phyloP scores from a whole-genome alignment of 352 stramenopile genomes.

The Elongisporangium prolatum region DNA sequence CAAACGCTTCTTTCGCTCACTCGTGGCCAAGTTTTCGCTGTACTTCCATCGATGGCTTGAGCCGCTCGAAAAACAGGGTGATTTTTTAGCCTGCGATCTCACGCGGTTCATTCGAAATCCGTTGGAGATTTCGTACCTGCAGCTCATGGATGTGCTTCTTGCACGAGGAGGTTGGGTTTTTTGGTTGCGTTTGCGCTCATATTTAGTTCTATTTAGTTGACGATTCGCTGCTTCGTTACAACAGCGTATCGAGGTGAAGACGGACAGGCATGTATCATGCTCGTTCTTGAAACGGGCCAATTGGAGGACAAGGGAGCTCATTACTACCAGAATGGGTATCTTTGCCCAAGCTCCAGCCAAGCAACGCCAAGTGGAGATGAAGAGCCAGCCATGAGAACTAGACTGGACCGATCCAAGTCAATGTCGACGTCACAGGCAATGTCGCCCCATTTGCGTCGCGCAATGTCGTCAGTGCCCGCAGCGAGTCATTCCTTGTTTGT shows the following conservation, averaged over 20 bases:
- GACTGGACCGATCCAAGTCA: not conserved
- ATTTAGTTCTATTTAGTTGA: conserved; percentile 10
- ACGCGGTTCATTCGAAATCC: conserved; percentile 70
- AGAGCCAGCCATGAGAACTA: conserved; percentile 5
- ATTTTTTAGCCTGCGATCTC: conserved; percentile 60
- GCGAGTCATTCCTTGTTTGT: conserved; percentile 29
- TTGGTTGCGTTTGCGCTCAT: not conserved
- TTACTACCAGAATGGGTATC: conserved; percentile 75
- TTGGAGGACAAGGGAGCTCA: conserved; percentile 71
- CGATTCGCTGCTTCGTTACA: conserved; percentile 6
- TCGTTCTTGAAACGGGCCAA: conserved; percentile 72
- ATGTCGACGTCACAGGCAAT: not conserved
- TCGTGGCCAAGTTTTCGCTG: conserved; percentile 80
- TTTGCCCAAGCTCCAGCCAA: conserved; percentile 59
- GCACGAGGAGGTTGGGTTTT: conserved; percentile 65
- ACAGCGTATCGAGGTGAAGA: conserved; percentile 48
- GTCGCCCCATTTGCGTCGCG: not conserved
- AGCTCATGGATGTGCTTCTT: conserved; percentile 77
- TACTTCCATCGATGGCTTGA: conserved; percentile 81
- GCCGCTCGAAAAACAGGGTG: conserved; percentile 52
- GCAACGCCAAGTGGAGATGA: conserved; percentile 9
- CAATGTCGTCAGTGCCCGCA: not conserved
- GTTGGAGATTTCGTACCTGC: conserved; percentile 75
- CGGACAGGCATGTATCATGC: conserved; percentile 48
- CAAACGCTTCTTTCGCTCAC: conserved; percentile 74